Evolutionary conservation across 73 alveolate species (phyloP), one percentile per base, ranked within the genome.

Genomic region (Halteria grandinella): DNA sequence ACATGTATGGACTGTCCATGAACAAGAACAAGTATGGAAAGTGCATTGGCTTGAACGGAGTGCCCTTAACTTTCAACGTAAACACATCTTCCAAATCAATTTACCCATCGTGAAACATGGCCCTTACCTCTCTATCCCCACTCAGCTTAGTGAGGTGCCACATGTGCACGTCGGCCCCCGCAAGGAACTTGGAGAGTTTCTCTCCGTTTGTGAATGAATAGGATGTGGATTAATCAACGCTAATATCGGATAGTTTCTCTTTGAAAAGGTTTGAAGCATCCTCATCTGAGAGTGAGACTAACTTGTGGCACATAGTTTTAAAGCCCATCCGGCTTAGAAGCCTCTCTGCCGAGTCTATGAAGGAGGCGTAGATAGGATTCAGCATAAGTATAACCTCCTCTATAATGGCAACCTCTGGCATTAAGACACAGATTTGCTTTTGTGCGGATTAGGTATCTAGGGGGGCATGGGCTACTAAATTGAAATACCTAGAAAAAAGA

Each of bases 1-100:
- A 77, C 88, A 77, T 77, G 18, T 27, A 20, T 5, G 73, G 60
- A 1, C 74, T 77, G 43, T 77, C 75, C 75, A 54, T 54, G 20
- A 57, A 29, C 18, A 77, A 12, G 55, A 77, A 77, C 36, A 77
- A 36, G 17, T 57, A 43, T 0, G 78, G 78, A 58, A 77, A 62
- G 29, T 77, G 58, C n/a, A 29, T 31, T 20, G 70, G 55, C 31
- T 17, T 60, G 44, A 60, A 77, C 12, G 88, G 88, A 1, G 88
- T 25, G 37, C 39, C n/a, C 45, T 28, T 34, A 1, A 48, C 3
- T 24, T 53, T 73, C 45, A 10, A 17, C 21, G 11, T 17, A 31
- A 73, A 36, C 27, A 73, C 28, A 36, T 73, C 85, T 17, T 59
- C 64, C 40, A 41, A 43, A 25, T 40, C 69, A 18, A 77, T 45